These are phyloP conservation scores for Zasmidium cellare DNA, from an alignment of 2,329 filamentous ascomycete species.

Conservation along the genomic window DNA sequence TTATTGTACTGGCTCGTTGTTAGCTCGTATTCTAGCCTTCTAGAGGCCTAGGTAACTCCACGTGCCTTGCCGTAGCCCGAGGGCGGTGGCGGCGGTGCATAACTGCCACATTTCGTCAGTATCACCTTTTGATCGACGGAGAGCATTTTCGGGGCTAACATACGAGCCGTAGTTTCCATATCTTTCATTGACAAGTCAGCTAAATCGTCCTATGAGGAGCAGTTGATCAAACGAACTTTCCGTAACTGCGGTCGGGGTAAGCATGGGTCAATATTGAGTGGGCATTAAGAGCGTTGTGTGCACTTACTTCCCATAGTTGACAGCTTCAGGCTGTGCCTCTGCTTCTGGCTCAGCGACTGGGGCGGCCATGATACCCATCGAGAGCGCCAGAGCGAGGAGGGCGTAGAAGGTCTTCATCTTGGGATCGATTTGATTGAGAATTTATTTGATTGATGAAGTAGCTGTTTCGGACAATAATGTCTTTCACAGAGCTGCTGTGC, in stretches of 20 bases:
- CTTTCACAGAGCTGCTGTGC: not conserved
- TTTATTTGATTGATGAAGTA: not conserved
- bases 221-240: too few species aligned
- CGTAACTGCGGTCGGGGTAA: too few species aligned
- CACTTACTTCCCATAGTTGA: slow-evolving; percentile 1
- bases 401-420: slow-evolving; percentile 19
- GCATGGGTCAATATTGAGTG: too few species aligned
- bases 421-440: not conserved
- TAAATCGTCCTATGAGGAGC: too few species aligned
- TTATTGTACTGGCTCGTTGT: not conserved
- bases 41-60: too few species aligned
- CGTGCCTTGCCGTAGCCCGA: too few species aligned
- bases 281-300: too few species aligned
- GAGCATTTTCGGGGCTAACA: too few species aligned
- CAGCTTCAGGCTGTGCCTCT: slow-evolving; percentile 3
- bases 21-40: not conserved
- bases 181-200: too few species aligned
- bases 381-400: slow-evolving; percentile 14
- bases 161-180: too few species aligned
- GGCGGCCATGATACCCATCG: slow-evolving; percentile 13
- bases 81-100: not conserved
- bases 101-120: too few species aligned
- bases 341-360: slow-evolving; percentile 14
- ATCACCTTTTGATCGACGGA: too few species aligned
- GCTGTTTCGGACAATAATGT: not conserved